Percentiles rank a stretch among this genome's conserved stretches.
Evolutionary conservation across 306 rosid species (phyloP).

Genomic region (Sindora glabra): DNA sequence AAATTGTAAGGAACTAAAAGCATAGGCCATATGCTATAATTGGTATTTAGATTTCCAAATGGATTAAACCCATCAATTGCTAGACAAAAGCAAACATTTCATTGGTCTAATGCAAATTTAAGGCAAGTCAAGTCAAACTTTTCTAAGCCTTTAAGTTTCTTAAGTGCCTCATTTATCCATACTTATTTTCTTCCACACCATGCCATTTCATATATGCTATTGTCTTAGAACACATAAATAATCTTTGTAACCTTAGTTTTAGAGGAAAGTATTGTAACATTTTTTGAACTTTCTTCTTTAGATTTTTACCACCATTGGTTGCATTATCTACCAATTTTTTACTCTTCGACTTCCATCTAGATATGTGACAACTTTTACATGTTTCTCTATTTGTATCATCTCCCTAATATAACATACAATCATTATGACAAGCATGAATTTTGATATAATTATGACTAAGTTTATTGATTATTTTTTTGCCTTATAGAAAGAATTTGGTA

Average conservation of each 20-base stretch:
- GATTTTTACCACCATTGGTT: neutral
- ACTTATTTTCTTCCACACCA: too few species aligned
- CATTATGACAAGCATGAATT: too few species aligned
- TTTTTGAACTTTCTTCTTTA: too few species aligned
- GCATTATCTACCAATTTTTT: neutral
- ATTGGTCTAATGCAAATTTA: neutral
- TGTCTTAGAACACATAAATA: neutral
- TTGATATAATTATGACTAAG: too few species aligned
- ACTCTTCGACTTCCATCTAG: neutral
- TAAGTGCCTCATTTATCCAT: neutral
- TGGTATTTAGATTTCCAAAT: neutral
- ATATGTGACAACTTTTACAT: too few species aligned
- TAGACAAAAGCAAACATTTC: too few species aligned
- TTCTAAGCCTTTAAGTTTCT: too few species aligned
- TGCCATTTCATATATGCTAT: neutral
- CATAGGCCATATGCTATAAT: neutral
- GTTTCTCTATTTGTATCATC: too few species aligned
- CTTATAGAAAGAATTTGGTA: too few species aligned
- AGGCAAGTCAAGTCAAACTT: neutral
- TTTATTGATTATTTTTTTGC: too few species aligned
- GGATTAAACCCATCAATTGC: neutral
- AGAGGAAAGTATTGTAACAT: neutral
- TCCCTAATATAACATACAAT: too few species aligned
- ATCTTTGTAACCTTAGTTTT: neutral
- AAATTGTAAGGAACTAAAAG: neutral